Evolutionary conservation across 805 yeast species (phyloP).

Genomic region (Yarrowia porcina): DNA sequence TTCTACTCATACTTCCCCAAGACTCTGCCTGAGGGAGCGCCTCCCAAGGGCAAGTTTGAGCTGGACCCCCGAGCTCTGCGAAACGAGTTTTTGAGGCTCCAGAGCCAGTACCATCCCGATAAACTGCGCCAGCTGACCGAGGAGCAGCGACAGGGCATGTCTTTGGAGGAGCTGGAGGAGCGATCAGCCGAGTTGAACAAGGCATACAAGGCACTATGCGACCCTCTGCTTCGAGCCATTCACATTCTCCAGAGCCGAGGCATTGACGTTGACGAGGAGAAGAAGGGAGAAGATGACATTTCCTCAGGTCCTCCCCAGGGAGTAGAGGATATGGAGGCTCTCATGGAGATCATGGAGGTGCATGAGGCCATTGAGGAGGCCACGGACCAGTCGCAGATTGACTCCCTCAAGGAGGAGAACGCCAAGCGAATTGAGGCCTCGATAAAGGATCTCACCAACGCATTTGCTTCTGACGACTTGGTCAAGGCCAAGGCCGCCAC

Average conservation of each 20-base stretch:
- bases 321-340: conserved; percentile 48
- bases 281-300: conserved; percentile 30
- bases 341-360: conserved; percentile 76
- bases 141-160: conserved; percentile 25
- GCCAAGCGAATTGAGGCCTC: conserved; percentile 50
- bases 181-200: conserved; percentile 60
- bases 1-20: conserved; percentile 71
- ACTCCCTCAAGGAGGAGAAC: conserved; percentile 52
- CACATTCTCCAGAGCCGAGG: conserved; percentile 49
- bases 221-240: conserved; percentile 70
- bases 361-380: conserved; percentile 80
- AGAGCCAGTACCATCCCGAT: conserved; percentile 81
- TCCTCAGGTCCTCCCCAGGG: conserved; percentile 39
- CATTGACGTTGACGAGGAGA: conserved; percentile 49
- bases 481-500: conserved; percentile 62
- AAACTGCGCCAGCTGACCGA: conserved; percentile 39
- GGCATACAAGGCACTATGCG: conserved; percentile 69
- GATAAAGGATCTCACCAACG: conserved; percentile 46
- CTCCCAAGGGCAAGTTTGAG: conserved; percentile 57
- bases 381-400: conserved; percentile 55
- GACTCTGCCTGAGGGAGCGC: conserved; percentile 64
- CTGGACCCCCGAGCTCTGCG: conserved; percentile 57
- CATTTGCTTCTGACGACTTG: conserved; percentile 51
- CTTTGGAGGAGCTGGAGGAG: conserved; percentile 36
- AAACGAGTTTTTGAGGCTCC: conserved; percentile 70